phyloP scores from a whole-genome alignment of 805 yeast genomes.

The Cyberlindnera nakhonratchasimensis region DNA sequence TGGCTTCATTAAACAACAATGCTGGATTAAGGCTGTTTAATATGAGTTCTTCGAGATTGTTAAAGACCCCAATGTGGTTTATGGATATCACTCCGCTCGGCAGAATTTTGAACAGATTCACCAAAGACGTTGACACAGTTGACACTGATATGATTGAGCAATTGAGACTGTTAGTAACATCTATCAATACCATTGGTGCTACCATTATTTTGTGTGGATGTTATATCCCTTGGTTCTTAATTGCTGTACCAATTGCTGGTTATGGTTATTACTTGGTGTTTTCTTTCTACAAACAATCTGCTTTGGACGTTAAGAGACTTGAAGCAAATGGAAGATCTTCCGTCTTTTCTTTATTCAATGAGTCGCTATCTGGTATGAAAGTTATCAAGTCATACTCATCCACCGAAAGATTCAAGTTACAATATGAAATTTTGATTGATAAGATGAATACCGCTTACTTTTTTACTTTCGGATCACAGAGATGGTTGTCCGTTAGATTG shows the following conservation, averaged over 20 bases:
- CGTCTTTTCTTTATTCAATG: constrained; percentile 66
- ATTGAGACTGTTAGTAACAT: constrained; percentile 53
- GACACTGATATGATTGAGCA: constrained; percentile 78
- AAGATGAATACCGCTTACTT: constrained; percentile 65
- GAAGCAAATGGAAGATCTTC: constrained; percentile 70
- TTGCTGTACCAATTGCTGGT: constrained; percentile 54
- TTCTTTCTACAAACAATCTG: constrained; percentile 61
- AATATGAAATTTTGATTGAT: constrained; percentile 48
- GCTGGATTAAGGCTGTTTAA: constrained; percentile 59
- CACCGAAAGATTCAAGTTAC: constrained; percentile 42
- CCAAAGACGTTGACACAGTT: constrained; percentile 79
- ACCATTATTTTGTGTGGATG: constrained; percentile 62
- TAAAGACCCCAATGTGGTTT: constrained; percentile 77
- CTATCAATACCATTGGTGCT: constrained; percentile 53
- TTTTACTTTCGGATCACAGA: constrained; percentile 59
- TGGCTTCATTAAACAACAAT: constrained; percentile 48
- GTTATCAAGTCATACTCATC: constrained; percentile 62
- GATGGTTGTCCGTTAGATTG: constrained; percentile 66
- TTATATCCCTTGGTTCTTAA: constrained; percentile 74
- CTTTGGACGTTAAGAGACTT: constrained; percentile 72
- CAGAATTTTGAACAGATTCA: constrained; percentile 76
- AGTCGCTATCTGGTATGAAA: constrained; percentile 43
- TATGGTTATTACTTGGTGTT: constrained; percentile 43
- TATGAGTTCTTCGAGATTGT: constrained; percentile 48
- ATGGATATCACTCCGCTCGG: constrained; percentile 87